Evolutionary conservation across 139 green algal genomes (phyloP).

Genomic region (Spirogloea muscicola): DNA sequence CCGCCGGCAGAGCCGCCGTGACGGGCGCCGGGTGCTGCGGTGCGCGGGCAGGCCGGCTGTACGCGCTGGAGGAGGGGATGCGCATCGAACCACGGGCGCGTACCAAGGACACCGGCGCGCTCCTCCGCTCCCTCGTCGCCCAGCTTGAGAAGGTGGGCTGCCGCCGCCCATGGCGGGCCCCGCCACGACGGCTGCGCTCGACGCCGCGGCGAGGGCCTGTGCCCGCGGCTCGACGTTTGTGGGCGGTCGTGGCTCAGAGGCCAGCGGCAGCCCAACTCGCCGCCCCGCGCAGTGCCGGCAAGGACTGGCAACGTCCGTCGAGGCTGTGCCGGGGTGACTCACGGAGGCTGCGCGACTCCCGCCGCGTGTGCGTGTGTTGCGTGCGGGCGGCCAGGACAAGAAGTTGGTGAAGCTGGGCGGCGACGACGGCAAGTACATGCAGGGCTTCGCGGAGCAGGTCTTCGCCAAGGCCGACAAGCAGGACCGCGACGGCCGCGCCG

Average conservation of each 20-base stretch:
- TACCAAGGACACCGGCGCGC: slow-evolving; percentile 37
- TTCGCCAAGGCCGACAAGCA: slow-evolving; percentile 43
- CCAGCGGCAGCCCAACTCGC: background rate
- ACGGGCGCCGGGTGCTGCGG: background rate
- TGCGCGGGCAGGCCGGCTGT: slow-evolving; percentile 34
- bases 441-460: slow-evolving; percentile 37
- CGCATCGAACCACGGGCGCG: slow-evolving; percentile 7
- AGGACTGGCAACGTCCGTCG: background rate
- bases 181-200: background rate
- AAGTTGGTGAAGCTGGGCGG: slow-evolving; percentile 5
- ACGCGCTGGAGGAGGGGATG: slow-evolving; percentile 42
- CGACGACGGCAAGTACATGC: slow-evolving; percentile 33
- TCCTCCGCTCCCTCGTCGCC: slow-evolving; percentile 29
- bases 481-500: slow-evolving; percentile 31
- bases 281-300: background rate
- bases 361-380: background rate
- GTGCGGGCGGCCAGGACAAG: slow-evolving; percentile 18
- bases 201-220: background rate
- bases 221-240: background rate
- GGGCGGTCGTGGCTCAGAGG: background rate
- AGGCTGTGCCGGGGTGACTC: background rate
- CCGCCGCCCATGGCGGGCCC: background rate
- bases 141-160: slow-evolving; percentile 29
- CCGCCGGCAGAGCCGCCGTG: background rate
- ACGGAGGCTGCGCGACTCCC: background rate